Conservation (phyloP, 2,329 filamentous ascomycete species). For the Ophiostoma quercus region DNA sequence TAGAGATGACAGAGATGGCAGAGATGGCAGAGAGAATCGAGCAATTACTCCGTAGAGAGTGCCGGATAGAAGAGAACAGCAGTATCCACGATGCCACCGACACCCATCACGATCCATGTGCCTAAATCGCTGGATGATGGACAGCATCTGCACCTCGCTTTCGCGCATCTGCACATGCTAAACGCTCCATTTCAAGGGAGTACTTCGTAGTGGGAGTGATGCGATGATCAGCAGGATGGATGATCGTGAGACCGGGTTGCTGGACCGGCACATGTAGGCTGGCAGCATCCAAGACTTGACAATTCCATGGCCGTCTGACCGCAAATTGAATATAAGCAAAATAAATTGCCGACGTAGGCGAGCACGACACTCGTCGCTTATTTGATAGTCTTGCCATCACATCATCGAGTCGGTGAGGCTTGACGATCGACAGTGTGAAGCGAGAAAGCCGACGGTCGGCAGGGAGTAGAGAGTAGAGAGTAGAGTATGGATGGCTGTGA, state of each 20-base stretch:
- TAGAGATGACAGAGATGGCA: no score
- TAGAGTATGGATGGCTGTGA: no score
- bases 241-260: not conserved
- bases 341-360: not conserved
- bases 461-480: no score
- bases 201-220: not conserved
- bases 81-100: no score
- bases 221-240: not conserved
- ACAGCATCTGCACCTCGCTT: not conserved
- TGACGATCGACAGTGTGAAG: no score
- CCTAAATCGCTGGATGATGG: no score
- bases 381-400: not conserved
- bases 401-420: not conserved
- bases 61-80: no score
- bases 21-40: no score
- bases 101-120: no score
- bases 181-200: no score
- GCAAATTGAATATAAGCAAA: not conserved
- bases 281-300: not conserved
- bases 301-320: not conserved
- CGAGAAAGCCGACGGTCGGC: no score
- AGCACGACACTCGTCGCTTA: conserved; percentile 1
- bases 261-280: not conserved
- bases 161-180: not conserved
- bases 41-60: no score